These are phyloP conservation scores for Ceratobasidium theobromae DNA, from an alignment of 1,284 basidiomycete genomes.

Conservation along the genomic window DNA sequence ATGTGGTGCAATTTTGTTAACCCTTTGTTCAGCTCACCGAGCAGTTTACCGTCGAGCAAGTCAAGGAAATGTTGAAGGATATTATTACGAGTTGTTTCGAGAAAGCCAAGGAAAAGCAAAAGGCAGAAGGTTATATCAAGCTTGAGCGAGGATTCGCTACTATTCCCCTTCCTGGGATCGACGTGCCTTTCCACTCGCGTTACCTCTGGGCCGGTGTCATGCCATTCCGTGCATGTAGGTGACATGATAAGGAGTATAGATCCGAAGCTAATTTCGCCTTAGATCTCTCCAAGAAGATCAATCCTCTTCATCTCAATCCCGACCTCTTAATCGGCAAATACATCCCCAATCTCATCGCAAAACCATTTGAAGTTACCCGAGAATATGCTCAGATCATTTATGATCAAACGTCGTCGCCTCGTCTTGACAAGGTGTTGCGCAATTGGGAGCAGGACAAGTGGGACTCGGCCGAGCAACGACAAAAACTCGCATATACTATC, in stretches of 20 bases:
- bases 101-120: conserved; percentile 77
- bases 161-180: conserved; percentile 95
- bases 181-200: conserved; percentile 98
- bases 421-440: conserved; percentile 88
- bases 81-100: conserved; percentile 86
- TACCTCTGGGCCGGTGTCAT: conserved; percentile 99
- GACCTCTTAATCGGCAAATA: conserved; percentile 93
- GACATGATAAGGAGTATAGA: not conserved
- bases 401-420: conserved; percentile 90
- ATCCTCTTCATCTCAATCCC: conserved; percentile 84
- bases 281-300: conserved; percentile 98
- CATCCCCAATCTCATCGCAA: conserved; percentile 95
- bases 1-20: conserved; percentile 15
- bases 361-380: conserved; percentile 88
- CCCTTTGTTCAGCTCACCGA: conserved; percentile 67
- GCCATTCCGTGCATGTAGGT: conserved; percentile 90
- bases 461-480: conserved; percentile 78
- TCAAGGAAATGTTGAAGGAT: conserved; percentile 87
- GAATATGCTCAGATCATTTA: conserved; percentile 94
- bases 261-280: conserved; percentile 32
- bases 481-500: conserved; percentile 92
- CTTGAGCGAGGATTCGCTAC: conserved; percentile 96
- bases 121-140: conserved; percentile 85
- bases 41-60: conserved; percentile 80
- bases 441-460: conserved; percentile 93